Evolutionary conservation across 2,329 filamentous ascomycete genomes (phyloP).

Genomic region (Sporothrix schenckii): DNA sequence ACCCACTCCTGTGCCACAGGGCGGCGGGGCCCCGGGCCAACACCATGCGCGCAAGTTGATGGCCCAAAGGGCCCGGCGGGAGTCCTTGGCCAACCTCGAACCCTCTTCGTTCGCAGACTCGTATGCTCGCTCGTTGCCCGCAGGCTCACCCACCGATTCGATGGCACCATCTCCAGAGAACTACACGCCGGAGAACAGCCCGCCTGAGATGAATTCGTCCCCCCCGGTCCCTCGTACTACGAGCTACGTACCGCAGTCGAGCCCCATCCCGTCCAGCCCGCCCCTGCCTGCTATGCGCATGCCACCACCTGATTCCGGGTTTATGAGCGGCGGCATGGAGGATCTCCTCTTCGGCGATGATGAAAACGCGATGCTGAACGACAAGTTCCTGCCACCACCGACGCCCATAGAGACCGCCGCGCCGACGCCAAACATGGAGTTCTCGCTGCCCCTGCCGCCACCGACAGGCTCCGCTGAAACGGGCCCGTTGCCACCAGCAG

Average conservation of each 20-base stretch:
- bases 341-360: conserved; percentile 67
- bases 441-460: conserved; percentile 22
- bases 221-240: conserved; percentile 74
- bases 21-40: conserved; percentile 38
- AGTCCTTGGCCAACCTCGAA: conserved; percentile 53
- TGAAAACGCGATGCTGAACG: conserved; percentile 39
- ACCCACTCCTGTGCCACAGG: conserved; percentile 72
- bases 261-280: conserved; percentile 78
- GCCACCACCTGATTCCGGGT: conserved; percentile 73
- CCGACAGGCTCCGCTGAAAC: neutral
- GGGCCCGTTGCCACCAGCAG: neutral
- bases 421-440: conserved; percentile 27
- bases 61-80: conserved; percentile 57
- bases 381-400: conserved; percentile 26
- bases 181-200: conserved; percentile 65
- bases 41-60: conserved; percentile 42
- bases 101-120: conserved; percentile 39
- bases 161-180: conserved; percentile 55
- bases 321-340: conserved; percentile 78
- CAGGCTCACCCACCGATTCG: conserved; percentile 59
- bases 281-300: conserved; percentile 66
- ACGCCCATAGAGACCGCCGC: conserved; percentile 26
- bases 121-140: conserved; percentile 51
- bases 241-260: conserved; percentile 55
- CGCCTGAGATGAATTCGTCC: conserved; percentile 84